Base-by-base conservation (phyloP, 2,329 filamentous ascomycete species). In the Pezicula carpinea region DNA sequence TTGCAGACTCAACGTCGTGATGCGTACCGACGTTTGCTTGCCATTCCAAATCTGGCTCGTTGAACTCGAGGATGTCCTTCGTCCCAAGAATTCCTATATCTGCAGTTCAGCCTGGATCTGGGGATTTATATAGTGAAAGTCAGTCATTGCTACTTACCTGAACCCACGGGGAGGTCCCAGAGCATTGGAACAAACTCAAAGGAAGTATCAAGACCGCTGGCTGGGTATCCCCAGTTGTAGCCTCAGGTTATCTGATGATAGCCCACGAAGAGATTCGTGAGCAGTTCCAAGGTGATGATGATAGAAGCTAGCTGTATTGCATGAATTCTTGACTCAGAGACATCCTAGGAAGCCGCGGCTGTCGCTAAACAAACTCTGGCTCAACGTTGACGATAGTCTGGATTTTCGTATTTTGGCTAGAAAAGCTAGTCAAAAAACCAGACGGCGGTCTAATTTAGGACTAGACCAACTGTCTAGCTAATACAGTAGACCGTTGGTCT, bases 291-390 rank as follows among this genome's bases (percentile, higher is more conserved):
- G 44, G 33, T 54, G 58, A 48, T 72, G 19, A 79, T 68, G 66
- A 86, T 85, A 75, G 83, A 87, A 43, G 76, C 77, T 43, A 87
- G 66, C n/a, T n/a, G n/a, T n/a, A n/a, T n/a, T n/a, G n/a, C n/a
- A n/a, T n/a, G n/a, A n/a, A n/a, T n/a, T n/a, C n/a, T n/a, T n/a
- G n/a, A n/a, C n/a, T n/a, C n/a, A n/a, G n/a, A n/a, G n/a, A n/a
- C n/a, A n/a, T n/a, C 23, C 23, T 4, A 26, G 4, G 23, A 26
- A 26, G 3, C 23, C 23, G 6, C n/a, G n/a, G n/a, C n/a, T n/a
- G n/a, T n/a, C n/a, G n/a, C n/a, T n/a, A n/a, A n/a, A n/a, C n/a
- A n/a, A n/a, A n/a, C n/a, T n/a, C n/a, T n/a, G n/a, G n/a, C n/a
- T n/a, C n/a, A n/a, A n/a, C n/a, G n/a, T n/a, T n/a, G n/a, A n/a